Evolutionary conservation across 176 grass and related monocot species (phyloP).

Genomic region (Bromus sterilis): DNA sequence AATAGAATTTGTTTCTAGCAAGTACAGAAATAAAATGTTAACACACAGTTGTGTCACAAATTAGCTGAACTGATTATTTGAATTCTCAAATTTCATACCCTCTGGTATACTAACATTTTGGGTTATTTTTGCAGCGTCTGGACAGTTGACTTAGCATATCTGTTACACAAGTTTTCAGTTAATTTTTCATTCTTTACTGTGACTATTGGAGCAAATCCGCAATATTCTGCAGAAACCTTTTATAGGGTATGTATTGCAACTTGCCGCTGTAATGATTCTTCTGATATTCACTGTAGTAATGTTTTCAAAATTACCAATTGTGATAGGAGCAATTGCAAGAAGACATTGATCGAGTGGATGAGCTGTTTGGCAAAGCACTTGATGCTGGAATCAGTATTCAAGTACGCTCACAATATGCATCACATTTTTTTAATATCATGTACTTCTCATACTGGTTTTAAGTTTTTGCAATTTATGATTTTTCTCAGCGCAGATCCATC

Average conservation of each 20-base stretch:
- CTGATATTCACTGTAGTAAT: background rate
- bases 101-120: background rate
- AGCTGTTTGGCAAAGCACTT: conserved; percentile 75
- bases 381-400: conserved; percentile 91
- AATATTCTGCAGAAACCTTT: conserved; percentile 78
- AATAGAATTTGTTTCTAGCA: background rate
- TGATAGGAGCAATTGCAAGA: conserved; percentile 91
- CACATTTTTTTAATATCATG: background rate
- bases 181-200: conserved; percentile 86
- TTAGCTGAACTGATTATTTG: background rate
- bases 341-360: conserved; percentile 70
- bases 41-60: background rate
- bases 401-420: conserved; percentile 37
- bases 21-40: background rate
- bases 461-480: conserved; percentile 38
- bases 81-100: background rate
- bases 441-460: conserved; percentile 10
- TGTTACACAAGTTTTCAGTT: conserved; percentile 83
- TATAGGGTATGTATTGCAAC: conserved; percentile 51
- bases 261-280: background rate
- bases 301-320: conserved; percentile 1
- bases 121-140: conserved; percentile 53
- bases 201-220: conserved; percentile 83
- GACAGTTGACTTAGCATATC: conserved; percentile 85
- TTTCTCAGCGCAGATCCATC: conserved; percentile 90